Evolutionary conservation across 1,284 basidiomycete genomes (phyloP).

Genomic region (Cerioporus squamosus): DNA sequence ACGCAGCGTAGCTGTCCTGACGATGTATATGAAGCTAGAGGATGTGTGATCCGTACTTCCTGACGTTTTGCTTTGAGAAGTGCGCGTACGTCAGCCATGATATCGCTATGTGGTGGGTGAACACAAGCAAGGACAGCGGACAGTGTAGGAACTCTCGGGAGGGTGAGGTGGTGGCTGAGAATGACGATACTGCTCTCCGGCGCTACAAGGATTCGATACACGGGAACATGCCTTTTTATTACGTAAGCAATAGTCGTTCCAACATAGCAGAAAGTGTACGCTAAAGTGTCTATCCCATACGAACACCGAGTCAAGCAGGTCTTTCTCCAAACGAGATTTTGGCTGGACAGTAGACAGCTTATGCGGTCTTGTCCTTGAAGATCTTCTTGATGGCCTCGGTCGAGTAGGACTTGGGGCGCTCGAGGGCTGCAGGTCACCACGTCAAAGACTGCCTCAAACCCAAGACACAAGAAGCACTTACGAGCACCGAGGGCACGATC

Average conservation of each 20-base stretch:
- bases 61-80: conserved; percentile 78
- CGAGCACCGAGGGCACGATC: conserved; percentile 94
- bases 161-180: neutral
- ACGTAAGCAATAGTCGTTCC: conserved; percentile 21
- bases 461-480: conserved; percentile 28
- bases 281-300: conserved; percentile 11
- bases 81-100: conserved; percentile 74
- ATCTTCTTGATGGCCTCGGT: conserved; percentile 77
- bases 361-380: conserved; percentile 57
- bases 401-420: conserved; percentile 88
- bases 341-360: conserved; percentile 4
- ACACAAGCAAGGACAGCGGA: neutral
- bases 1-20: conserved; percentile 70
- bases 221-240: conserved; percentile 11
- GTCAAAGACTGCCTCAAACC: conserved; percentile 3
- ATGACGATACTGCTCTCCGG: conserved; percentile 6
- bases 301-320: neutral
- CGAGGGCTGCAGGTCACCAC: conserved; percentile 58
- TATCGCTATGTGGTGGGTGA: neutral
- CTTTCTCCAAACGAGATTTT: conserved; percentile 4
- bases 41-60: conserved; percentile 71
- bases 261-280: conserved; percentile 9
- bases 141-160: neutral
- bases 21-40: conserved; percentile 68
- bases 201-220: conserved; percentile 2